phyloP scores from a whole-genome alignment of 306 rosid genomes.

The Albizia julibrissin region DNA sequence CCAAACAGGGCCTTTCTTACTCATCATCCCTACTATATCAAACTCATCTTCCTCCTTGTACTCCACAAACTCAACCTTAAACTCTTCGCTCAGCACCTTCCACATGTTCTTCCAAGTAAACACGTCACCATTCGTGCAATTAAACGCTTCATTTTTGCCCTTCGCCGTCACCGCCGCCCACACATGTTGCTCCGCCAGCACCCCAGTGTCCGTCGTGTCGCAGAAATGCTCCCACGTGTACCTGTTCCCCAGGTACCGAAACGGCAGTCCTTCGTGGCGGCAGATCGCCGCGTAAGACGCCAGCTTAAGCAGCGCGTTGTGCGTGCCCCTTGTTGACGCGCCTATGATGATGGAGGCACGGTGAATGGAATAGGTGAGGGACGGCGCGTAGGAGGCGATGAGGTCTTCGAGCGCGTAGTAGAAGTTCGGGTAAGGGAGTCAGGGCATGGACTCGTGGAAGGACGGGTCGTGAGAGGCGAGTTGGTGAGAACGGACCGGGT shows the following conservation, averaged over 20 bases:
- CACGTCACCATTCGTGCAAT: constrained; percentile 46
- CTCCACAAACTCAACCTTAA: constrained; percentile 34
- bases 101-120: constrained; percentile 43
- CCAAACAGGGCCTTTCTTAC: constrained; percentile 44
- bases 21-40: constrained; percentile 43
- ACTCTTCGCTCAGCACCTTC: constrained; percentile 28
- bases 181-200: constrained; percentile 50
- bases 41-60: constrained; percentile 26
- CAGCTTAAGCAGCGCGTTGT: constrained; percentile 21
- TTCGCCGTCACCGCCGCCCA: constrained; percentile 41
- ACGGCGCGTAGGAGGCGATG: background rate
- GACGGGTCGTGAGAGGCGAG: constrained; percentile 36
- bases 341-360: constrained; percentile 42
- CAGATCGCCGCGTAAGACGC: constrained; percentile 34
- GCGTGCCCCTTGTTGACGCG: constrained; percentile 12
- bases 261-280: constrained; percentile 29
- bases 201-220: constrained; percentile 31
- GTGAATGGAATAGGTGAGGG: constrained; percentile 38
- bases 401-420: constrained; percentile 50
- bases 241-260: constrained; percentile 36
- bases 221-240: constrained; percentile 60
- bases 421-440: constrained; percentile 45
- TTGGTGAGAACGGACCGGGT: background rate
- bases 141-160: constrained; percentile 42
- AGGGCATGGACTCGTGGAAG: constrained; percentile 27